Percentiles rank a stretch among this genome's conserved stretches.
These are phyloP conservation scores for Xylaria acuta DNA, from an alignment of 495 filamentous ascomycete genomes.

Conservation along the genomic window DNA sequence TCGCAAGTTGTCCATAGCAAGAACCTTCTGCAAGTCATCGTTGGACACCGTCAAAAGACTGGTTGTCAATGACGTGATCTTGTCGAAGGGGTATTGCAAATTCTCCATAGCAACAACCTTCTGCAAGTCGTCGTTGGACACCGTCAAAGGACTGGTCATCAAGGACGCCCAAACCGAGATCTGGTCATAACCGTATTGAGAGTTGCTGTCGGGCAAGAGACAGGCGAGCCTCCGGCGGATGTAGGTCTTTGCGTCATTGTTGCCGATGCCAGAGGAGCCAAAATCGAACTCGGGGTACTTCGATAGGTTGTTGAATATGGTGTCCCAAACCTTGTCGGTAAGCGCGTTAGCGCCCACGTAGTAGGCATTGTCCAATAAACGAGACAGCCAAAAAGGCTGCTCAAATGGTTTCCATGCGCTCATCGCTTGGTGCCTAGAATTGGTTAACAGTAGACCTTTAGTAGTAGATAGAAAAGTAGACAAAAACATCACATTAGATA, in stretches of 20 bases:
- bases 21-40: not conserved
- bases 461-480: not conserved
- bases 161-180: not conserved
- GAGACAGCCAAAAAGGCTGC: not conserved
- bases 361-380: not conserved
- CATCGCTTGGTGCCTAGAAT: not conserved
- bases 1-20: not conserved
- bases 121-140: not conserved
- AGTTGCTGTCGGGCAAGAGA: slow-evolving; percentile 2
- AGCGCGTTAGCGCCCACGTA: not conserved
- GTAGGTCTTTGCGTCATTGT: not conserved
- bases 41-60: not conserved
- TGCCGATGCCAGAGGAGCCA: not conserved
- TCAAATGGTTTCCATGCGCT: too few species aligned
- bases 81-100: too few species aligned
- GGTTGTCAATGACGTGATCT: not conserved
- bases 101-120: not conserved
- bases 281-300: not conserved
- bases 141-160: not conserved
- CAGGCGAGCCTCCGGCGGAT: not conserved
- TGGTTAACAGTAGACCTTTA: not conserved
- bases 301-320: not conserved
- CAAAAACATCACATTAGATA: not conserved
- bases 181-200: not conserved
- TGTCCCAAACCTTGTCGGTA: not conserved